Base-by-base conservation (phyloP, 2,329 filamentous ascomycete genomes). In the Aschersonia sp. region DNA sequence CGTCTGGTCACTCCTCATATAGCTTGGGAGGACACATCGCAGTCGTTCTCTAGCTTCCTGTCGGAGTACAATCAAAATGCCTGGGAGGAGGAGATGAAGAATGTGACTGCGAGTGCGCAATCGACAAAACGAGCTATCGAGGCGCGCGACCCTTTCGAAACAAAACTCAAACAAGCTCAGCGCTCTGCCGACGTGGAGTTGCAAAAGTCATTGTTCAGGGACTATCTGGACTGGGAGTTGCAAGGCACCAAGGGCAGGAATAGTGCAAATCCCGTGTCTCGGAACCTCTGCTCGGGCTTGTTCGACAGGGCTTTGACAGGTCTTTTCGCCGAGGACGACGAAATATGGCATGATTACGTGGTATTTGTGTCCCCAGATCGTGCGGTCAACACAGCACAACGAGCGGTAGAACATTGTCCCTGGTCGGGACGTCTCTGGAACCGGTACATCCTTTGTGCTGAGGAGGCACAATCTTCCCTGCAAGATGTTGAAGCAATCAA, bases 361-460 rank as follows among this genome's bases (percentile, higher is more conserved):
- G 83, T 87, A 51, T 88, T 87, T 53, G 66, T 92, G 44, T 73
- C 70, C n/a, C 47, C 66, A 62, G 54, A 59, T 54, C 53, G 66
- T 52, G 42, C 84, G 39, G 73, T 94, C 8, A 76, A 86, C 44
- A 75, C 90, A 6, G 71, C 94, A 2, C 81, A 87, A 56, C 78
- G 88, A 53, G 88, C 87, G 10, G 92, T 89, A 8, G 77, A 82
- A 42, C 92, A 97, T 63, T 95, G 90, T 56, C 89, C 92, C 2
- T 94, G 88, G 84, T 94, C 88, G 6, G 92, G 92, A 12, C 74
- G 78, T 31, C 73, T 98, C 6, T 98, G 92, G 92, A 86, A 87
- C 6, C 81, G 90, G 54, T 89, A 89, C 53, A 83, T 98, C 30
- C 67, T 95, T 46, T 83, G 81, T 22, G 85, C 87, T 4, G 92